Evolutionary conservation across 768 basidiomycete species (phyloP), one percentile per base, ranked within the genome.

Genomic region (Daedaleopsis nitida): DNA sequence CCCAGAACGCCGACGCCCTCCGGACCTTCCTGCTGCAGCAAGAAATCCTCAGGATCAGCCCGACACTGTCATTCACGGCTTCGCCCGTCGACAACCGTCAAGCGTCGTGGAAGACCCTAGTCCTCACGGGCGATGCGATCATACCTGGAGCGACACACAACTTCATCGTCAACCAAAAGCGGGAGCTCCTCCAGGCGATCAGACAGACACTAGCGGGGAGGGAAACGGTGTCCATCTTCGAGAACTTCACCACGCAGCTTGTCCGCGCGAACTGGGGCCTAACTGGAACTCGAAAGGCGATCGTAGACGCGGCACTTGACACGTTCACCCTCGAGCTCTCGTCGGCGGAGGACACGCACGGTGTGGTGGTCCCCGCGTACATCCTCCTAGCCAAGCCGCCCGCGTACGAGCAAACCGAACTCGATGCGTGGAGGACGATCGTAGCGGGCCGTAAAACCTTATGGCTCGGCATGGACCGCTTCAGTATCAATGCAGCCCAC

Each of bases 21-120:
- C 38, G 49, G 23, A 21, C 42, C 23, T 58, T 38, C 39, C 57
- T 58, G 24, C 49, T 58, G 7, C 43, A 49, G 49, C 57, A 58
- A 17, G 38, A 43, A 9, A 23, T 51, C 23, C 51, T 58, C 17
- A 38, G 49, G 1, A 8, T 58, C 39, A 37, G 52, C 39, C 39
- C 38, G 5, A 17, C 57, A 1, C 57, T 51, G 38, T 58, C 57
- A 17, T 58, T 58, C 39, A 51, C 57, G 17, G 34, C 52, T 11
- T 19, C 32, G 23, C 38, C 57, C 5, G 27, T 51, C 23, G 45
- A 17, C 45, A 12, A 37, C 8, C 38, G 42, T 23, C 14, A 27
- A 37, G 38, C 50, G 24, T 39, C 49, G 3, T 58, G 57, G 57
- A 42, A 37, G 11, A 43, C 43, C 49, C 34, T 51, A 19, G 38